Evolutionary conservation across 192 early-diverging fungal genomes (phyloP).

Genomic region (Coemansia aciculifera): DNA sequence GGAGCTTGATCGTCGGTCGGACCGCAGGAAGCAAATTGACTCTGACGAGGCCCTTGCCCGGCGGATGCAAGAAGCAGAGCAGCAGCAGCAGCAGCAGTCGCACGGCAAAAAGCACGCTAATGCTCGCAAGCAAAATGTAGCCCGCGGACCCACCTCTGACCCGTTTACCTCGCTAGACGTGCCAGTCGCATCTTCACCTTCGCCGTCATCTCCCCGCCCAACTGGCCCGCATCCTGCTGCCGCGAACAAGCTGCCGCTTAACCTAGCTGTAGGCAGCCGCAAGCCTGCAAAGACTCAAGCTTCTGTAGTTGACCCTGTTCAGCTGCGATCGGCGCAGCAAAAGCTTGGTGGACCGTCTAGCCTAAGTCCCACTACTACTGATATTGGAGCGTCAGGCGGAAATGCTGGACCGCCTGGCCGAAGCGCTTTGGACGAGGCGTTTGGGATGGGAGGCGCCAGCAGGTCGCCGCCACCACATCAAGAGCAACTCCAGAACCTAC

Average conservation of each 20-base stretch:
- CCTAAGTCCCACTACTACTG: neutral
- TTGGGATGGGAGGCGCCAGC: conserved; percentile 4
- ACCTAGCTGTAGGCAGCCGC: conserved; percentile 36
- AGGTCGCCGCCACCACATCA: conserved; percentile 4
- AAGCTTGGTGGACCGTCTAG: conserved; percentile 24
- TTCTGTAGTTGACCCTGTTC: conserved; percentile 46
- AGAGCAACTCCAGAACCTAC: conserved; percentile 13
- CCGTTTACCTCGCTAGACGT: conserved; percentile 27
- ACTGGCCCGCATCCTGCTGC: neutral
- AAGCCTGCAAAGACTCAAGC: conserved; percentile 28
- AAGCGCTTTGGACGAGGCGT: conserved; percentile 35
- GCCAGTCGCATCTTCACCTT: conserved; percentile 2
- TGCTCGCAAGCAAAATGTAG: neutral
- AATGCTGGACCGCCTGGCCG: conserved; percentile 10
- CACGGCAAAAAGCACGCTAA: conserved; percentile 10
- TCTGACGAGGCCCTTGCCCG: conserved; percentile 82
- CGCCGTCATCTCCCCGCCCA: conserved; percentile 3
- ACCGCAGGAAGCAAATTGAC: conserved; percentile 62
- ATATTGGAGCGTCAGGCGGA: neutral
- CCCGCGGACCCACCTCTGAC: conserved; percentile 4
- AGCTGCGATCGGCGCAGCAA: conserved; percentile 51
- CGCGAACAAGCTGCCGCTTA: conserved; percentile 34
- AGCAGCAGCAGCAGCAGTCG: conserved; percentile 34
- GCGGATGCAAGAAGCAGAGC: conserved; percentile 76
- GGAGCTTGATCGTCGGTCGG: conserved; percentile 42